These are phyloP conservation scores for Stellera chamaejasme DNA, from an alignment of 345 rosid species.

Conservation along the genomic window DNA sequence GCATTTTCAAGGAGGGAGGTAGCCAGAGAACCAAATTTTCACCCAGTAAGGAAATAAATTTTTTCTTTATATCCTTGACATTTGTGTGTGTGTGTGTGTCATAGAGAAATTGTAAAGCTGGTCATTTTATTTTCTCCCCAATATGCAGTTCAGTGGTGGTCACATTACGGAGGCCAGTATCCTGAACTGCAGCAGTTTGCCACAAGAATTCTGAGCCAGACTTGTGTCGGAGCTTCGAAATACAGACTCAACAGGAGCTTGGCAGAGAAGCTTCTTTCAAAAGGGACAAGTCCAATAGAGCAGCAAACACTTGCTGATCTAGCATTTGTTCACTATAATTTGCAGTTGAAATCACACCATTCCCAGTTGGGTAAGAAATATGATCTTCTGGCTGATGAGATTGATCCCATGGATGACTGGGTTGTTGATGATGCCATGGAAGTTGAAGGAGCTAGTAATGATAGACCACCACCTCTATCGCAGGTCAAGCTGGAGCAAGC, in stretches of 20 bases:
- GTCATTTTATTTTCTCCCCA: neutral
- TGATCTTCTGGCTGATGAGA: conserved; percentile 14
- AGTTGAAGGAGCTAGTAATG: neutral
- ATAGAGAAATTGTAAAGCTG: neutral
- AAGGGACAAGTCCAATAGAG: conserved; percentile 18
- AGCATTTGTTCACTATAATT: conserved; percentile 36
- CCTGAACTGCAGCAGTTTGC: conserved; percentile 53
- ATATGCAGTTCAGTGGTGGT: conserved; percentile 53
- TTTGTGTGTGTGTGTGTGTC: neutral
- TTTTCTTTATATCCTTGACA: neutral
- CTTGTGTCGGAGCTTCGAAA: conserved; percentile 44
- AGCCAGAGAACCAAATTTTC: conserved; percentile 21
- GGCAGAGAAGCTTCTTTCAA: conserved; percentile 33
- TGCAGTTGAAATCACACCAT: conserved; percentile 30
- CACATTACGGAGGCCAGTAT: conserved; percentile 26
- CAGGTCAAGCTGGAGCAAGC: conserved; percentile 7
- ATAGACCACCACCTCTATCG: neutral
- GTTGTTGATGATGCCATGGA: neutral
- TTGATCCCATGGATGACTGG: conserved; percentile 23
- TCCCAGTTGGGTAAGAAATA: conserved; percentile 6
- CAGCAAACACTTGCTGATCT: conserved; percentile 21
- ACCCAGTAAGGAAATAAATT: conserved; percentile 32
- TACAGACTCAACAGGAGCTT: conserved; percentile 37
- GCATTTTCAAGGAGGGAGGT: conserved; percentile 36
- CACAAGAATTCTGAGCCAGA: conserved; percentile 39